phyloP scores from a whole-genome alignment of 768 basidiomycete genomes.

The Agrocybe pediades region DNA sequence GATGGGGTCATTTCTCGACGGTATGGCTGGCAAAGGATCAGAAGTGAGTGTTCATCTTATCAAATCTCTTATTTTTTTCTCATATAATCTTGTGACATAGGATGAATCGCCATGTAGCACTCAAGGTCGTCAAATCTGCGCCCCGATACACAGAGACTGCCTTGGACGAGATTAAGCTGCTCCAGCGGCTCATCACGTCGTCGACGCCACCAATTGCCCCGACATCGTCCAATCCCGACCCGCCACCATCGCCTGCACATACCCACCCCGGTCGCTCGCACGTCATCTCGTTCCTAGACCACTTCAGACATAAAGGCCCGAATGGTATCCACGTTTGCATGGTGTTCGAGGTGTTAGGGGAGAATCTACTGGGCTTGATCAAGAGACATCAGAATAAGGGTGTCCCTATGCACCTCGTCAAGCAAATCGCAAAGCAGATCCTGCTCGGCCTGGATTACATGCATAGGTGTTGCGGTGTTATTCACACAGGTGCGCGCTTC shows the following conservation, averaged over 20 bases:
- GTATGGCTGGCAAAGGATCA: slow-evolving; percentile 88
- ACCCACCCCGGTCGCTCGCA: slow-evolving; percentile 90
- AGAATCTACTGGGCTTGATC: slow-evolving; percentile 94
- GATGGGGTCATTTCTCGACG: slow-evolving; percentile 94
- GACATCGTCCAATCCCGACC: slow-evolving; percentile 49
- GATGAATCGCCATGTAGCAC: slow-evolving; percentile 93
- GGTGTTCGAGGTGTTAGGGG: slow-evolving; percentile 98
- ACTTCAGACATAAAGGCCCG: slow-evolving; percentile 95
- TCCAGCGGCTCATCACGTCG: slow-evolving; percentile 92
- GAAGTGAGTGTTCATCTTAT: slow-evolving; percentile 54
- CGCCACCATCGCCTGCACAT: slow-evolving; percentile 56
- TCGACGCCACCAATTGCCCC: slow-evolving; percentile 56
- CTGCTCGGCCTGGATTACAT: slow-evolving; percentile 96
- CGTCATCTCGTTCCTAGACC: slow-evolving; percentile 97
- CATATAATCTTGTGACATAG: slow-evolving; percentile 40
- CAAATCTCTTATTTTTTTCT: background rate
- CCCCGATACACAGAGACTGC: slow-evolving; percentile 97
- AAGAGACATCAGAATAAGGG: slow-evolving; percentile 98
- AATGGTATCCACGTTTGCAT: slow-evolving; percentile 99
- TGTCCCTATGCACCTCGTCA: slow-evolving; percentile 89
- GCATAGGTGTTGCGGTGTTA: slow-evolving; percentile 95
- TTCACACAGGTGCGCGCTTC: slow-evolving; percentile 74
- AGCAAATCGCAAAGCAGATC: slow-evolving; percentile 97
- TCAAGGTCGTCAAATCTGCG: slow-evolving; percentile 99
- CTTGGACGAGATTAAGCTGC: slow-evolving; percentile 96